Evolutionary conservation across 192 early-diverging fungal species (phyloP), one percentile per base, ranked within the genome.

Genomic region (Backusella sp.): DNA sequence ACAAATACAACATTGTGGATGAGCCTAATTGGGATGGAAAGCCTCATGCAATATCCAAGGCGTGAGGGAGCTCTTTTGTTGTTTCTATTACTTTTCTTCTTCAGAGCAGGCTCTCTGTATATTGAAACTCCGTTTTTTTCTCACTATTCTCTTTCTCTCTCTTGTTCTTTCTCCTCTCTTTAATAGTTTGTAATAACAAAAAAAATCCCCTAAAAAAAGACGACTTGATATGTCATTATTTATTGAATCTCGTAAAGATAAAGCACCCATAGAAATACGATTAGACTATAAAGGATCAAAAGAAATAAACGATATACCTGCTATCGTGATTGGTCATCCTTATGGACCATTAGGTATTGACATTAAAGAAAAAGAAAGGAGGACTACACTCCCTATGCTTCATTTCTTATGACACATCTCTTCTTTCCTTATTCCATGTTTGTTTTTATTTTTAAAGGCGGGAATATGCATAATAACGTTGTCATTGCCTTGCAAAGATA

Each of bases 1-100:
- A 88, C 30, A 95, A 95, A 82, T 95, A 93, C 73, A 89, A 93
- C 73, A 65, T 71, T 0, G 70, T 71, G 8, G 70, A 71, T 71
- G 70, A 71, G 5, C 70, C 70, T 53, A 46, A 44, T 8, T 71
- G 70, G 70, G 70, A 49, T 46, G 42, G 6, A 71, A 71, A 30
- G 14, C 23, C 28, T 9, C 35, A 68, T 36, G 26, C 3, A 28
- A 11, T 62, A 26, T 62, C 56, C 28, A 62, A 62, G 56, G 9
- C 56, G 11, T 36, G 66, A 68, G 19, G 21, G 23, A 66, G 12
- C 62, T 66, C 62, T 68, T 15, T 68, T 32, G 2, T 35, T 67
- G 28, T 30, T 46, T 14, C n/a, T 70, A 26, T 17, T 39, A n/a
- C 8, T 70, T 70, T 70, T 30, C 12, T 26, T 71, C 36, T 26